Evolutionary conservation across 164 flowering plant species (phyloP).

Genomic region (Protea cynaroides): DNA sequence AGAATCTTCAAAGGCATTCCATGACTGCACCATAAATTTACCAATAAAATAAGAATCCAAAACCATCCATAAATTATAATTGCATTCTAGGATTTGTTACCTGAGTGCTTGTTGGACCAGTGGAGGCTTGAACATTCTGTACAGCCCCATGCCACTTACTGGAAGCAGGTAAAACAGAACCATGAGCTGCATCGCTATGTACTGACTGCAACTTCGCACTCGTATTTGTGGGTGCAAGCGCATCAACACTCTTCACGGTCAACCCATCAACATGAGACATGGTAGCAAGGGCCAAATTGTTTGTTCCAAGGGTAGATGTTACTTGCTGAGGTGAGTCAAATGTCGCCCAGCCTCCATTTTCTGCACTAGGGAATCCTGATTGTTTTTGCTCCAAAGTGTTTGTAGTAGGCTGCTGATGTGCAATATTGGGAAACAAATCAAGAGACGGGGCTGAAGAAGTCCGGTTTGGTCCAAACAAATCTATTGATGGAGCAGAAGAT

Average conservation of each 20-base stretch:
- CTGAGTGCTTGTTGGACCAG: constrained; percentile 23
- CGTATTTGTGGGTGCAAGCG: constrained; percentile 22
- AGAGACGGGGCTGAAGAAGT: constrained; percentile 23
- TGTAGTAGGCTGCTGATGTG: constrained; percentile 26
- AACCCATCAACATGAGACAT: constrained; percentile 21
- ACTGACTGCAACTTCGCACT: constrained; percentile 35
- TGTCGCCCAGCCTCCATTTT: constrained; percentile 94
- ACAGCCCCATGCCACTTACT: constrained; percentile 35
- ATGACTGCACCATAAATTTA: background rate
- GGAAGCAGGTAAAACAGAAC: constrained; percentile 22
- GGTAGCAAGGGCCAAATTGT: constrained; percentile 14
- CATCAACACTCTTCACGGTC: constrained; percentile 22
- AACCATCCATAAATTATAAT: background rate
- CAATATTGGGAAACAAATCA: constrained; percentile 36
- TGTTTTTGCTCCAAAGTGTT: constrained; percentile 21
- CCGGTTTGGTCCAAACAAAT: constrained; percentile 31
- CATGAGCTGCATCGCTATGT: constrained; percentile 23
- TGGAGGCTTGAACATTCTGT: constrained; percentile 25
- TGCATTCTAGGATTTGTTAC: constrained; percentile 25
- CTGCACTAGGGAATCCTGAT: constrained; percentile 23
- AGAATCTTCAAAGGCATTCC: constrained; percentile 37
- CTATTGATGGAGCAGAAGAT: constrained; percentile 21
- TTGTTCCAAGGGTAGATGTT: constrained; percentile 17
- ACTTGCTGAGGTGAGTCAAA: constrained; percentile 60
- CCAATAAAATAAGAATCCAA: background rate